These are phyloP conservation scores for Selaginella moellendorffii DNA, from an alignment of 75 land plant species.

Conservation along the genomic window DNA sequence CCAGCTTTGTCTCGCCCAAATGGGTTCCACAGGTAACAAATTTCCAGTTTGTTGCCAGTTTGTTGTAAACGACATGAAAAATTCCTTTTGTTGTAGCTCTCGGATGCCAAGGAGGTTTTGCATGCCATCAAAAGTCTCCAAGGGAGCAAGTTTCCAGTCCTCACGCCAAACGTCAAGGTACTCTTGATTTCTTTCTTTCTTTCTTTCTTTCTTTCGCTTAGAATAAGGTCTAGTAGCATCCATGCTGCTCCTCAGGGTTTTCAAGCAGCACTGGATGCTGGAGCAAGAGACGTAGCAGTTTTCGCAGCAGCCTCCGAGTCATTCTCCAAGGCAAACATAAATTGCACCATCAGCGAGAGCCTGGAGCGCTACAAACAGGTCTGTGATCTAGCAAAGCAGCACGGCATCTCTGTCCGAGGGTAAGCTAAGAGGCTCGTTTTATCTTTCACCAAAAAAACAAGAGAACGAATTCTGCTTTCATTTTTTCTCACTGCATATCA, in stretches of 20 bases:
- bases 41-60: background rate
- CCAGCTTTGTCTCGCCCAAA: conserved; percentile 97
- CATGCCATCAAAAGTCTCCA: conserved; percentile 32
- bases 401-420: conserved; percentile 79
- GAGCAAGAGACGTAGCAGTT: conserved; percentile 85
- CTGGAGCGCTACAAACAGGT: conserved; percentile 64
- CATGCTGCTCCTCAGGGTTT: conserved; percentile 56
- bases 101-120: conserved; percentile 95
- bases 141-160: conserved; percentile 61
- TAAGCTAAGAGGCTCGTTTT: conserved; percentile 16
- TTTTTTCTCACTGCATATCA: no score
- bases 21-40: conserved; percentile 92
- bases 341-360: conserved; percentile 86
- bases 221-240: no score
- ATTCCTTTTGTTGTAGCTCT: conserved; percentile 51
- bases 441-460: no score
- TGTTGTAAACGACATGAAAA: no score
- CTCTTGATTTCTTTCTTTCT: no score
- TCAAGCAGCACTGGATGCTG: conserved; percentile 88
- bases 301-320: conserved; percentile 98
- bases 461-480: no score
- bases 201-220: no score
- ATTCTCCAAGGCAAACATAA: conserved; percentile 80
- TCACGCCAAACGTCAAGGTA: conserved; percentile 85
- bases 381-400: conserved; percentile 48